These are phyloP conservation scores for Sphaerulina vaccinii DNA, from an alignment of 2,329 filamentous ascomycete species.

Conservation along the genomic window DNA sequence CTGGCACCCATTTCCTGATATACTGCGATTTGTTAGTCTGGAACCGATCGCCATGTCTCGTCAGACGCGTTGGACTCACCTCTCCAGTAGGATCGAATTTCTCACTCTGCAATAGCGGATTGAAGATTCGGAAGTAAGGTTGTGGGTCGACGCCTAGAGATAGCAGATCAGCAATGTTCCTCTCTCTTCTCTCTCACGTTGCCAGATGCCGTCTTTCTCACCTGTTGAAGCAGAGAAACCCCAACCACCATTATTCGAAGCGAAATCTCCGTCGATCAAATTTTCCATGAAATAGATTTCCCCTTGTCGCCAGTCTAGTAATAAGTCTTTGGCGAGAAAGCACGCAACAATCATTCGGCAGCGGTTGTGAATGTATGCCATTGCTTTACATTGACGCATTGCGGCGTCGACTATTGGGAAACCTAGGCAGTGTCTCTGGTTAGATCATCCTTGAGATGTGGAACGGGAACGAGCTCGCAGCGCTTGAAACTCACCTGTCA, in stretches of 20 bases:
- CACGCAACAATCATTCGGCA: conserved; percentile 81
- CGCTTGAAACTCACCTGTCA: too few species aligned
- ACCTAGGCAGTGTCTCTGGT: too few species aligned
- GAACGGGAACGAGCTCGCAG: too few species aligned
- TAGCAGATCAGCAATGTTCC: too few species aligned
- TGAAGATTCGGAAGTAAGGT: conserved; percentile 89
- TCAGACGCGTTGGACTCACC: too few species aligned
- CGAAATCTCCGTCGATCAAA: conserved; percentile 76
- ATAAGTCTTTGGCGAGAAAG: conserved; percentile 75
- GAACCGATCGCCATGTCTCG: too few species aligned
- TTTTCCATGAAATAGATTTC: conserved; percentile 82
- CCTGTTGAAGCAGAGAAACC: conserved; percentile 66
- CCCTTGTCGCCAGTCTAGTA: conserved; percentile 80
- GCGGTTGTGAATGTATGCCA: conserved; percentile 81
- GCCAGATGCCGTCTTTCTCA: too few species aligned
- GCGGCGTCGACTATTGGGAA: conserved; percentile 83
- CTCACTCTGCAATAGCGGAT: conserved; percentile 78
- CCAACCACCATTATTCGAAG: conserved; percentile 73
- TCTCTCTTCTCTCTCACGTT: too few species aligned
- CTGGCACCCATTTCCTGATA: conserved; percentile 78
- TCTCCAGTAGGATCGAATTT: conserved; percentile 77
- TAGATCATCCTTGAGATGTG: too few species aligned
- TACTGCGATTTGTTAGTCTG: too few species aligned
- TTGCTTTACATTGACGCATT: conserved; percentile 71
- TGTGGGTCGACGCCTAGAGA: conserved; percentile 87